Evolutionary conservation across 371 early-diverging fungal species (phyloP), one percentile per base, ranked within the genome.

Genomic region (Rhizopus stolonifer): DNA sequence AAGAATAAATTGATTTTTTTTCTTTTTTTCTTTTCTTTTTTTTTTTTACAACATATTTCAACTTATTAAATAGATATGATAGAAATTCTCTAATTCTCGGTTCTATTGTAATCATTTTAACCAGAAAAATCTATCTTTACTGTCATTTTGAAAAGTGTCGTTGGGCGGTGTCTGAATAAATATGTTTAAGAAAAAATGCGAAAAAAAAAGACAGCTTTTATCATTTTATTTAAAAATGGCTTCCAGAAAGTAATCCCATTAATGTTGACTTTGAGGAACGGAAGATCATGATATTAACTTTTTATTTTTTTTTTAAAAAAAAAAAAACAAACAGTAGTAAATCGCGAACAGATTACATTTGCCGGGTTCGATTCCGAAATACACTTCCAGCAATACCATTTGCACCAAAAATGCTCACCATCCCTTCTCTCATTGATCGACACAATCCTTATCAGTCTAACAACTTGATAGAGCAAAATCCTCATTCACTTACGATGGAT

Each of bases 311-410:
- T 29, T 29, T 6, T 34, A 5, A 19, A 7, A 18, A 10, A 4
- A 15, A 6, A 10, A 15, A 14, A 39, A 14, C 10, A 29, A 4
- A 29, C 4, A 29, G 10, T 29, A 86, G 81, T 61, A 82, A 74
- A 61, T 70, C 83, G 36, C 89, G 91, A 38, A 72, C 80, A 31
- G 91, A 91, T 69, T 92, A 90, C 61, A 73, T 88, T 17, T 92
- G 87, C 77, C 82, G 80, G 52, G 81, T 87, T 31, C 78, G 83
- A 23, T 92, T 88, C 67, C 74, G 80, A 23, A 92, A 91, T 73
- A 75, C 74, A n/a, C 78, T 92, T 6, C 94, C 94, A 8, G 70
- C 79, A 13, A 72, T 87, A n/a, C 91, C 92, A 0, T 89, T 90
- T 60, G 84, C 84, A 49, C 91, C 92, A 21, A 94, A 94, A 61